These are phyloP conservation scores for Botrytis porri DNA, from an alignment of 2,329 filamentous ascomycete species.

Conservation along the genomic window DNA sequence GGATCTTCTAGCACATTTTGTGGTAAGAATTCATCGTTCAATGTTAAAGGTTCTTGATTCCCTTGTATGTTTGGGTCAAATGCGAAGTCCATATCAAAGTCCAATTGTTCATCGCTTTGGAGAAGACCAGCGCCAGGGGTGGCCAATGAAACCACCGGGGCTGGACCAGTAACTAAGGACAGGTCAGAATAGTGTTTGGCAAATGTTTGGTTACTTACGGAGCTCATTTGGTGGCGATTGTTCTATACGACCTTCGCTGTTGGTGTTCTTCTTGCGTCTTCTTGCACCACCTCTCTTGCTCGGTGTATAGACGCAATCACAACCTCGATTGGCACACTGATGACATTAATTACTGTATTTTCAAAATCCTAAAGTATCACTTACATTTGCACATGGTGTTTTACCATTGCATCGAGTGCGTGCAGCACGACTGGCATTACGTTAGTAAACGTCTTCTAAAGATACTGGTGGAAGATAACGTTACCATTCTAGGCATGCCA, in stretches of 20 bases:
- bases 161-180: constrained; percentile 10
- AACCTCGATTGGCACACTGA: constrained; percentile 35
- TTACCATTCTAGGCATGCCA: constrained; percentile 51
- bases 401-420: constrained; percentile 49
- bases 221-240: constrained; percentile 13
- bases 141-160: constrained; percentile 12
- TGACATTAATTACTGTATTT: neutral
- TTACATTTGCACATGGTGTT: constrained; percentile 45
- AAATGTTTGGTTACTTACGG: constrained; percentile 1
- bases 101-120: constrained; percentile 3
- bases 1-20: constrained; percentile 21
- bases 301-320: constrained; percentile 33
- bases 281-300: constrained; percentile 36
- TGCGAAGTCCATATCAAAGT: constrained; percentile 9
- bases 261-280: constrained; percentile 26
- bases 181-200: neutral
- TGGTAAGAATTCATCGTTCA: constrained; percentile 23
- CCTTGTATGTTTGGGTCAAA: neutral
- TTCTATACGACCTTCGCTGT: neutral
- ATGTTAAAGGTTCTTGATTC: constrained; percentile 1
- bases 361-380: constrained; percentile 20
- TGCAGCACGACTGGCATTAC: constrained; percentile 42
- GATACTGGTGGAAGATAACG: constrained; percentile 21
- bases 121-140: constrained; percentile 15
- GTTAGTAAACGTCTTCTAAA: neutral